Evolutionary conservation across 2,329 filamentous ascomycete genomes (phyloP).

Genomic region (Fusarium praegraminearum): DNA sequence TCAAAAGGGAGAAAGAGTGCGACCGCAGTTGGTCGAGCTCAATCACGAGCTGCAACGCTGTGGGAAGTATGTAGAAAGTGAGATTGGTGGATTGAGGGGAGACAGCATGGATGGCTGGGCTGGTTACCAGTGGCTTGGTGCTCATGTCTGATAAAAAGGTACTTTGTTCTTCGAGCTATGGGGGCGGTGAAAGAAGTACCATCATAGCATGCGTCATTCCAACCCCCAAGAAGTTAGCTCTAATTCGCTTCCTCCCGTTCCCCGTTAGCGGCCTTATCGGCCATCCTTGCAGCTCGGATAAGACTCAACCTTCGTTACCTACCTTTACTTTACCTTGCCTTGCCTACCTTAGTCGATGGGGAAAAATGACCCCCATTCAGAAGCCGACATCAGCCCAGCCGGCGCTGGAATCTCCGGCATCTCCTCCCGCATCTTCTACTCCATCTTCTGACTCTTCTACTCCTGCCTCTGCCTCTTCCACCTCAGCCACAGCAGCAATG

Average conservation of each 20-base stretch:
- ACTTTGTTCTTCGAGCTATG: neutral
- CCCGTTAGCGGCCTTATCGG: constrained; percentile 37
- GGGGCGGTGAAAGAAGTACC: constrained; percentile 20
- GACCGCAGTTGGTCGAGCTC: constrained; percentile 53
- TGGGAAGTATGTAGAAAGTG: constrained; percentile 24
- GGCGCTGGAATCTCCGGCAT: constrained; percentile 43
- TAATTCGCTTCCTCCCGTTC: constrained; percentile 41
- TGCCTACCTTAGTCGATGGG: constrained; percentile 28
- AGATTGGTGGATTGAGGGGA: constrained; percentile 29
- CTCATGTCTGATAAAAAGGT: constrained; percentile 33
- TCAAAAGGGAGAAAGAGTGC: constrained; percentile 41
- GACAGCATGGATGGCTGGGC: constrained; percentile 20
- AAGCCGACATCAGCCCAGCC: constrained; percentile 40
- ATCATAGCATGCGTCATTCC: constrained; percentile 23
- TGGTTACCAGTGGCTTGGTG: constrained; percentile 13
- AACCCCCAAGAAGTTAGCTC: constrained; percentile 23
- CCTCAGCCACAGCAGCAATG: constrained; percentile 43
- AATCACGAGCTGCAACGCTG: constrained; percentile 50
- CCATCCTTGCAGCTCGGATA: constrained; percentile 34
- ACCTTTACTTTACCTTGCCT: constrained; percentile 20
- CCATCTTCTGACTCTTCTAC: constrained; percentile 21
- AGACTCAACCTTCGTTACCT: constrained; percentile 33
- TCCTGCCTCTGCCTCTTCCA: constrained; percentile 17
- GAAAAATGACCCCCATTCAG: constrained; percentile 45
- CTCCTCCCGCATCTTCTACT: constrained; percentile 35